Evolutionary conservation across 2,329 filamentous ascomycete species (phyloP), one percentile per base, ranked within the genome.

Genomic region (Fonsecaea multimorphosa): DNA sequence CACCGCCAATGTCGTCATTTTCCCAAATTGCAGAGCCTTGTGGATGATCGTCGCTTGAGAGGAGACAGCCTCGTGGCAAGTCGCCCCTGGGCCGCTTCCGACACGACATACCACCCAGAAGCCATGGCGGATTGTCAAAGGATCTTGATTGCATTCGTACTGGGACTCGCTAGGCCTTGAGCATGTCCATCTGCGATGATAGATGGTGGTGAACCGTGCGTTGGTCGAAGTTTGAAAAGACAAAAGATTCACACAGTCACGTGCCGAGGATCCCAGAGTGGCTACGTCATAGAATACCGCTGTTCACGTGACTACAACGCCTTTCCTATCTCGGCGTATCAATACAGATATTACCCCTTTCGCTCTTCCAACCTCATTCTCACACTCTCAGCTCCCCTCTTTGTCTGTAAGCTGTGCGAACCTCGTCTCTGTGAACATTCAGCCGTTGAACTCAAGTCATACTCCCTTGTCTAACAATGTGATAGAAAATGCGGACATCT

Each of bases 1-100:
- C 29, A 55, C 53, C 14, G 34, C 24, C 53, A 24, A 34, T 55
- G 53, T 55, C 29, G 53, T 55, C 53, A 55, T 55, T 55, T 29
- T 55, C 7, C 29, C 27, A 55, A 24, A 32, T 14, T 34, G 40
- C 1, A 11, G n/a, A 46, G 40, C 40, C 40, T 46, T 24, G 40
- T 11, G 8, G 40, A 12, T 8, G 40, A 46, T 46, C 40, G 19
- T 24, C 8, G 19, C 40, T 22, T 7, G 8, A 24, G 19, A 46
- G 40, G 40, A 22, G 40, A 46, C 40, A 46, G 19, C 19, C n/a
- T 46, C 3, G 40, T 46, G 40, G n/a, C 40, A 24, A 22, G 8
- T 9, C 19, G 7, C 19, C 19, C n/a, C 2, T n/a, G n/a, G n/a
- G n/a, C n/a, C n/a, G n/a, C n/a, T 46, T 19, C 6, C 44, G 22